Evolutionary conservation across 805 yeast genomes (phyloP).

Genomic region (Hemisphaericaspora nanyangensis): DNA sequence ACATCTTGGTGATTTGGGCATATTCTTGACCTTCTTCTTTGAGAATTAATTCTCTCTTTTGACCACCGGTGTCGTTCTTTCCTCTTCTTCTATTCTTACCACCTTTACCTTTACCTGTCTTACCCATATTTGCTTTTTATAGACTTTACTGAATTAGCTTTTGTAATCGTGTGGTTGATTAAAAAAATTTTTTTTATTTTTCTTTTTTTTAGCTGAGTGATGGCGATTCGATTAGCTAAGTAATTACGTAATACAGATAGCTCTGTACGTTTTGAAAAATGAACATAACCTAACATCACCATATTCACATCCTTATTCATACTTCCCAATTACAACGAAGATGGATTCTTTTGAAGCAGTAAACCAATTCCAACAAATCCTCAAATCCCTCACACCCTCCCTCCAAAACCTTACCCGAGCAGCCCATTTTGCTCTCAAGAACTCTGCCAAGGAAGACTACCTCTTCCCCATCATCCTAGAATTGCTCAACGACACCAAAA

Average conservation of each 20-base stretch:
- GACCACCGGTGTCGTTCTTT: conserved; percentile 86
- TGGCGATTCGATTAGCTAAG: too few relatives aligned
- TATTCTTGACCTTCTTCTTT: conserved; percentile 98
- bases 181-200: too few relatives aligned
- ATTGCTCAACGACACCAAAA: conserved; percentile 42
- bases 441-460: conserved; percentile 62
- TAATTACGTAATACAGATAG: too few relatives aligned
- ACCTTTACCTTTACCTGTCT: conserved; percentile 75
- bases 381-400: conserved; percentile 65
- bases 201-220: too few relatives aligned
- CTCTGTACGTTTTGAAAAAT: too few relatives aligned
- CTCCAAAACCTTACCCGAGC: conserved; percentile 47
- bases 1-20: conserved; percentile 97
- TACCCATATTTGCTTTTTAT: conserved; percentile 54
- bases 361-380: conserved; percentile 64
- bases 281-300: too few relatives aligned
- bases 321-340: too few relatives aligned
- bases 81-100: conserved; percentile 98
- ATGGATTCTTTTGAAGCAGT: conserved; percentile 93
- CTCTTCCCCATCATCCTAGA: conserved; percentile 65
- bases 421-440: conserved; percentile 53
- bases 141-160: neutral
- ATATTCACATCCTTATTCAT: too few relatives aligned
- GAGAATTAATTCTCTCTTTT: conserved; percentile 88
- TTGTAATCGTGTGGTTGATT: too few relatives aligned